phyloP scores from a whole-genome alignment of 2,329 filamentous ascomycete genomes.

The Colletotrichum scovillei region DNA sequence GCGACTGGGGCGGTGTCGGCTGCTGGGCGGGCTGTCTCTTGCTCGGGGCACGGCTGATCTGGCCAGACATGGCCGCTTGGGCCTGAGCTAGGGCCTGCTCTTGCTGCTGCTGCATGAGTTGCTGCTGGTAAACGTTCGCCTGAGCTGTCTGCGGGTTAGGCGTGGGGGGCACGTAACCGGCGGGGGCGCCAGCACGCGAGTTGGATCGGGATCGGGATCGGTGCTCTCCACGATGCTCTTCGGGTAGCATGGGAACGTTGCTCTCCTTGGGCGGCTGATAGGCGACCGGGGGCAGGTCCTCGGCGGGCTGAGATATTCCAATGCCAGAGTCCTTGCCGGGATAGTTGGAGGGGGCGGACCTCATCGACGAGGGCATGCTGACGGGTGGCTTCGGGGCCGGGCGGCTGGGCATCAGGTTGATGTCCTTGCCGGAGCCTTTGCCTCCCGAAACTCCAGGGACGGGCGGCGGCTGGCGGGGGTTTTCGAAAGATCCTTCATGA shows the following conservation, averaged over 20 bases:
- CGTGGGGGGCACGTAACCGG: slow-evolving; percentile 58
- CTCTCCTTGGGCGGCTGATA: slow-evolving; percentile 64
- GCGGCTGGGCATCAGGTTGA: slow-evolving; percentile 79
- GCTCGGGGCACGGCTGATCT: slow-evolving; percentile 79
- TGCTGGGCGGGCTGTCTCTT: slow-evolving; percentile 71
- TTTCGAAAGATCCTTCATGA: slow-evolving; percentile 95
- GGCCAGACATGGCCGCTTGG: slow-evolving; percentile 79
- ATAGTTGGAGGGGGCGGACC: slow-evolving; percentile 68
- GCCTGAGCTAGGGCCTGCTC: slow-evolving; percentile 85
- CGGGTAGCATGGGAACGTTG: slow-evolving; percentile 68
- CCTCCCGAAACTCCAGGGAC: slow-evolving; percentile 72
- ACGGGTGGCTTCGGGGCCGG: slow-evolving; percentile 90
- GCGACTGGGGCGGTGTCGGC: slow-evolving; percentile 63
- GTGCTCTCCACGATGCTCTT: slow-evolving; percentile 60
- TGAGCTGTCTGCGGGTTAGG: slow-evolving; percentile 54
- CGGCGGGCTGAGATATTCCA: slow-evolving; percentile 66
- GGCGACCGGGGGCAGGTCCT: slow-evolving; percentile 62
- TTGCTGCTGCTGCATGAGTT: slow-evolving; percentile 82
- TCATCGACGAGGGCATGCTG: slow-evolving; percentile 60
- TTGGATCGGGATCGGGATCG: slow-evolving; percentile 71
- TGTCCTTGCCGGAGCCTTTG: slow-evolving; percentile 61
- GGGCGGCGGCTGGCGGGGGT: slow-evolving; percentile 91
- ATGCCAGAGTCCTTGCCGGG: slow-evolving; percentile 72
- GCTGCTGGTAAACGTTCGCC: slow-evolving; percentile 67
- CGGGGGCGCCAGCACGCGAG: slow-evolving; percentile 69